A percentile compares a stretch with the other conserved stretches of the same genome.
These are phyloP conservation scores for Daedaleopsis nitida DNA, from an alignment of 768 basidiomycete genomes.

Conservation along the genomic window DNA sequence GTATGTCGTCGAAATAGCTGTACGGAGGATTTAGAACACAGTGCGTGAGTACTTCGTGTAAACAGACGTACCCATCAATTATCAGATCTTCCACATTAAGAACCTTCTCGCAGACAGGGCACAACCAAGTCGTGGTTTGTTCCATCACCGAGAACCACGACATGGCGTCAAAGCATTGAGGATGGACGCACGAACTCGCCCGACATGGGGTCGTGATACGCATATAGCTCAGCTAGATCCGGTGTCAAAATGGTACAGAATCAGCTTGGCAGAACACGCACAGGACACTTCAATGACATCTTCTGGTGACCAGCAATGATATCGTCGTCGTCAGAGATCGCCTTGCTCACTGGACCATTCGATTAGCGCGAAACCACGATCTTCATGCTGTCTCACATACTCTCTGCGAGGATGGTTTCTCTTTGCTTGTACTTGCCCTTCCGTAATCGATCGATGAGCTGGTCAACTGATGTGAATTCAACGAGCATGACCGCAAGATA, in stretches of 20 bases:
- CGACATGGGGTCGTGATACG: slow-evolving; percentile 85
- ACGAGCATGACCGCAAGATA: slow-evolving; percentile 86
- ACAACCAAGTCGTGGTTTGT: slow-evolving; percentile 93
- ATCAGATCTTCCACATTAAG: slow-evolving; percentile 82
- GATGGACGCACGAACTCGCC: slow-evolving; percentile 83
- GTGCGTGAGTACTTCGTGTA: not conserved
- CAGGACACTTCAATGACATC: slow-evolving; percentile 93
- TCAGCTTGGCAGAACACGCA: slow-evolving; percentile 41
- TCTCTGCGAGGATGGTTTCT: slow-evolving; percentile 64
- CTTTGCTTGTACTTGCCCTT: slow-evolving; percentile 65
- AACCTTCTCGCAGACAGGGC: slow-evolving; percentile 87
- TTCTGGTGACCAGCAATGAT: slow-evolving; percentile 88
- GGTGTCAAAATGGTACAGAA: not conserved
- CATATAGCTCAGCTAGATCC: slow-evolving; percentile 73
- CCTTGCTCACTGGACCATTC: slow-evolving; percentile 50
- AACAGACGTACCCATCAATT: slow-evolving; percentile 80
- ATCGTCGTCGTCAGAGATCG: slow-evolving; percentile 73
- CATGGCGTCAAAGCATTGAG: slow-evolving; percentile 93
- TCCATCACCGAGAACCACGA: slow-evolving; percentile 97
- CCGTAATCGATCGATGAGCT: slow-evolving; percentile 69
- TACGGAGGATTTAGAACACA: slow-evolving; percentile 1
- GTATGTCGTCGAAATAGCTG: slow-evolving; percentile 88
- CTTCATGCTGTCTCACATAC: slow-evolving; percentile 46
- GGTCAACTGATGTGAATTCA: slow-evolving; percentile 69
- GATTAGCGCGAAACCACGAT: not conserved